phyloP scores from a whole-genome alignment of 768 basidiomycete genomes.

The Rickenella mellea region DNA sequence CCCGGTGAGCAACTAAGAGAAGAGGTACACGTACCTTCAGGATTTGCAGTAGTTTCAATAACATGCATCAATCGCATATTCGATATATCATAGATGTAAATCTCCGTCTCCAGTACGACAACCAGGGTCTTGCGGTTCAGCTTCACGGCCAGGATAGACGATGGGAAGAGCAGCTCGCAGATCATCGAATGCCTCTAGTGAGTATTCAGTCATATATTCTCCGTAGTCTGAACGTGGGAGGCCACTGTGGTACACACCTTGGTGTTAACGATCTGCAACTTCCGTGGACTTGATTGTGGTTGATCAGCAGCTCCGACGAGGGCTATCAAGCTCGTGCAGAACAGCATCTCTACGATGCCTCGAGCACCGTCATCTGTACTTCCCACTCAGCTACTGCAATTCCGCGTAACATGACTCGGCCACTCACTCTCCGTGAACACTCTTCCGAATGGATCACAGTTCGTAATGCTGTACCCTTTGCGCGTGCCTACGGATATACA shows the following conservation, averaged over 20 bases:
- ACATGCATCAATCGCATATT: constrained; percentile 98
- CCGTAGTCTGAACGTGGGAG: too few relatives aligned
- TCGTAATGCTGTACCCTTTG: constrained; percentile 94
- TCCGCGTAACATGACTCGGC: background rate
- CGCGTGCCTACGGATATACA: constrained; percentile 93
- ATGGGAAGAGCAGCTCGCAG: constrained; percentile 96
- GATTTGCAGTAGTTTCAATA: constrained; percentile 93
- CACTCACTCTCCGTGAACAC: constrained; percentile 90
- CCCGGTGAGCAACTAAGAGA: background rate
- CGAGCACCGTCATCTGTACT: constrained; percentile 79
- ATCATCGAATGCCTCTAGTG: constrained; percentile 91
- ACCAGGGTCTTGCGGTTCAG: constrained; percentile 95
- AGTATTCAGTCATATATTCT: background rate
- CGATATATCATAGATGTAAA: constrained; percentile 97
- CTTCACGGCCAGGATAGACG: constrained; percentile 94
- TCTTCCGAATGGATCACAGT: constrained; percentile 95
- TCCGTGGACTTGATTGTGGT: constrained; percentile 81
- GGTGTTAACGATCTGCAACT: constrained; percentile 96
- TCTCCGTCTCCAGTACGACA: constrained; percentile 93
- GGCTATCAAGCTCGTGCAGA: constrained; percentile 96
- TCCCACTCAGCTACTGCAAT: background rate
- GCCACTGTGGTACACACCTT: constrained; percentile 63
- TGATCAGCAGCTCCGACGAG: constrained; percentile 94
- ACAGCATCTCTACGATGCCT: constrained; percentile 98
- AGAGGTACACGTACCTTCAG: constrained; percentile 56